phyloP scores from a whole-genome alignment of 2,329 filamentous ascomycete genomes.

The Talaromyces sp. region DNA sequence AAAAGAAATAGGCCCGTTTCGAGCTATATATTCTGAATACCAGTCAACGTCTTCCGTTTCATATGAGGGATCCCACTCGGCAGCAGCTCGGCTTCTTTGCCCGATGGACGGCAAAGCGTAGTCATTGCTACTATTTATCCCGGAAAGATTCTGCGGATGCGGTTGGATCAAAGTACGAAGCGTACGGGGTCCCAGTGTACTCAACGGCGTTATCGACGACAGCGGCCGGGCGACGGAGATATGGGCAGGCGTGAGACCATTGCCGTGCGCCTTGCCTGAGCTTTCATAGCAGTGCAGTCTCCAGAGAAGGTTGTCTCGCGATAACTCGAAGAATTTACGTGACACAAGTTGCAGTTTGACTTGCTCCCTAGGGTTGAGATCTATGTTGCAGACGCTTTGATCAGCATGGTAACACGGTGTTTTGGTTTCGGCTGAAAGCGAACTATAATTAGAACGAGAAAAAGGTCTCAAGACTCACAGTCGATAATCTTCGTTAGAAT shows the following conservation, averaged over 20 bases:
- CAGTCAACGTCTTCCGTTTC: slow-evolving; percentile 70
- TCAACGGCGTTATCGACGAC: slow-evolving; percentile 31
- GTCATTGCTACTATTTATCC: background rate
- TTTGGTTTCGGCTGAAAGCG: background rate
- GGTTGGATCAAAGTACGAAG: slow-evolving; percentile 37
- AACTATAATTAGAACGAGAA: background rate
- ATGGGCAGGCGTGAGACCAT: slow-evolving; percentile 21
- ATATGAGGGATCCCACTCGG: slow-evolving; percentile 80
- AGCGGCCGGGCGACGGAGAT: slow-evolving; percentile 50
- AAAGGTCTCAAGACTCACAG: slow-evolving; percentile 46
- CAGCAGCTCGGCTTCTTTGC: slow-evolving; percentile 38
- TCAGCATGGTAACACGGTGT: background rate
- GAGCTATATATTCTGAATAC: slow-evolving; percentile 85
- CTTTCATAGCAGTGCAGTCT: slow-evolving; percentile 68
- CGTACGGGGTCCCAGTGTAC: slow-evolving; percentile 31
- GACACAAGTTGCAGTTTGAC: slow-evolving; percentile 68
- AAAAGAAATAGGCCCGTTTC: slow-evolving; percentile 69
- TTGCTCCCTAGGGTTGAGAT: slow-evolving; percentile 62
- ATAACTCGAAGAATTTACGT: slow-evolving; percentile 61
- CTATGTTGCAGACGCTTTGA: slow-evolving; percentile 35
- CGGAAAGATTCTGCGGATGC: background rate
- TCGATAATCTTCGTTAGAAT: slow-evolving; percentile 61
- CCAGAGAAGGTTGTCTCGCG: slow-evolving; percentile 75
- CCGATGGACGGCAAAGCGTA: slow-evolving; percentile 23
- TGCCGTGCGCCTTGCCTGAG: slow-evolving; percentile 62